Percentiles rank a stretch among this genome's conserved stretches.
These are phyloP conservation scores for Talaromyces sp. DNA, from an alignment of 2,329 filamentous ascomycete genomes.

Conservation along the genomic window DNA sequence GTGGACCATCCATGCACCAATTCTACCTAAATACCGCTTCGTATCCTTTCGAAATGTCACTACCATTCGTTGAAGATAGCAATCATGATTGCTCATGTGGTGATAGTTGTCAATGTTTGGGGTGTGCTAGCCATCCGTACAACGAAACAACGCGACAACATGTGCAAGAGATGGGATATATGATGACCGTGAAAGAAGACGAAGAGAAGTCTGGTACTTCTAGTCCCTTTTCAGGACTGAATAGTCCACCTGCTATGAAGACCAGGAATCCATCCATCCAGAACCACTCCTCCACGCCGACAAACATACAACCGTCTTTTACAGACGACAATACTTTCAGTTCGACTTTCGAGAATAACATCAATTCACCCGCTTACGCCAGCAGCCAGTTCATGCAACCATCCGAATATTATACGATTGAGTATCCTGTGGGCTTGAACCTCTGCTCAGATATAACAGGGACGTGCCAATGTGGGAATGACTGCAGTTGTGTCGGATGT, in stretches of 20 bases:
- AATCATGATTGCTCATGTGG: constrained; percentile 42
- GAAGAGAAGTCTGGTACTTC: constrained; percentile 24
- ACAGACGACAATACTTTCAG: constrained; percentile 4
- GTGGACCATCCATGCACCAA: constrained; percentile 11
- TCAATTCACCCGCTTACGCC: constrained; percentile 23
- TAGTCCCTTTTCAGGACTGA: constrained; percentile 22
- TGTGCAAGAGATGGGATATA: constrained; percentile 45
- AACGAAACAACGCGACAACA: constrained; percentile 45
- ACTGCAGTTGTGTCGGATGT: constrained; percentile 53
- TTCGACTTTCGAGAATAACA: constrained; percentile 9
- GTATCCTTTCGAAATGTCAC: constrained; percentile 15
- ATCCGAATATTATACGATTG: constrained; percentile 41
- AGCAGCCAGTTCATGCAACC: constrained; percentile 38
- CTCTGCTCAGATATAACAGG: constrained; percentile 49
- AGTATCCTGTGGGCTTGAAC: constrained; percentile 38
- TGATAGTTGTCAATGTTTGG: constrained; percentile 45
- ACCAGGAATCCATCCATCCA: background rate
- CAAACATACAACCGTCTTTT: background rate
- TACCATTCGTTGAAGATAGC: constrained; percentile 21
- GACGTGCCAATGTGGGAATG: constrained; percentile 51
- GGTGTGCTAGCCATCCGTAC: constrained; percentile 46
- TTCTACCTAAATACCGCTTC: constrained; percentile 17
- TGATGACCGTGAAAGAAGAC: constrained; percentile 36
- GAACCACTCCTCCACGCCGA: background rate
- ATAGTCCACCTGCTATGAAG: constrained; percentile 20